These are phyloP conservation scores for Quercus phellos DNA, from an alignment of 331 rosid genomes.

Conservation along the genomic window DNA sequence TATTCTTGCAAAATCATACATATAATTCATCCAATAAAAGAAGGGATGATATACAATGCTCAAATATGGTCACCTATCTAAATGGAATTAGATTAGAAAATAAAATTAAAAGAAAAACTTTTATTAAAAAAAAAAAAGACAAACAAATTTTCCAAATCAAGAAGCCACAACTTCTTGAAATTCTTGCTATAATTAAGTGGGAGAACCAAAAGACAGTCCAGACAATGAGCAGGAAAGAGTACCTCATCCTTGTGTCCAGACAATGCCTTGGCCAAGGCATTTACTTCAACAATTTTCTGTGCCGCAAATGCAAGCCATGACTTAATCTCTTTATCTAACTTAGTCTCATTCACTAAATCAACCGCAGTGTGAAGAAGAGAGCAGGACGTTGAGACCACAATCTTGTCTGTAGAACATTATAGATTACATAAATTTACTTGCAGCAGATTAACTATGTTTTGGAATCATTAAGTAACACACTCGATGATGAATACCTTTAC, in stretches of 20 bases:
- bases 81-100: not conserved
- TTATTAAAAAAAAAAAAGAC: not conserved
- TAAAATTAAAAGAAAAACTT: not conserved
- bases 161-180: not conserved
- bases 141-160: too few species aligned
- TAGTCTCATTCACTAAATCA: slow-evolving; percentile 74
- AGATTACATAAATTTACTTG: slow-evolving; percentile 13
- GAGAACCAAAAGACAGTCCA: not conserved
- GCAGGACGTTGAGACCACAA: slow-evolving; percentile 82
- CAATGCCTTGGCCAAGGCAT: slow-evolving; percentile 82
- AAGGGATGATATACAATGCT: too few species aligned
- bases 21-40: too few species aligned
- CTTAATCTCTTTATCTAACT: slow-evolving; percentile 71
- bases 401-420: slow-evolving; percentile 39
- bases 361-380: slow-evolving; percentile 93
- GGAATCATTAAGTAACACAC: slow-evolving; percentile 3
- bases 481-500: slow-evolving; percentile 47
- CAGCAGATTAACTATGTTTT: not conserved
- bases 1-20: too few species aligned
- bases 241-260: slow-evolving; percentile 74
- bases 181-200: not conserved
- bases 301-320: slow-evolving; percentile 91
- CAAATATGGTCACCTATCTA: not conserved
- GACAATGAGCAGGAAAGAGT: not conserved
- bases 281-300: slow-evolving; percentile 75